A percentile compares a stretch with the other conserved stretches of the same genome.
Conservation (phyloP, 164 flowering plant species). For the Platanus orientalis region DNA sequence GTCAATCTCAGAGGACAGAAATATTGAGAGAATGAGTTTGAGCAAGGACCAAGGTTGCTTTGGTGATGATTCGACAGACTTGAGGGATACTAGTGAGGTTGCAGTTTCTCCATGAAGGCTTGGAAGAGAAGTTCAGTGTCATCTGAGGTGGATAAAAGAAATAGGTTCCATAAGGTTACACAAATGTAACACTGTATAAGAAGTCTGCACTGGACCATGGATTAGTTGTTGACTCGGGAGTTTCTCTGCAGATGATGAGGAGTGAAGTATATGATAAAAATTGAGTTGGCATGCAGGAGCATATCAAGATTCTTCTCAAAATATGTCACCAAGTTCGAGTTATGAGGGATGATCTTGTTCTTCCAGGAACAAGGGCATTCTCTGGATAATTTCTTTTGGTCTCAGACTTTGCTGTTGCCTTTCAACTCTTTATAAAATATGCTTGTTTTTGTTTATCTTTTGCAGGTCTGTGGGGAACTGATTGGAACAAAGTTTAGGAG, state of each 20-base stretch:
- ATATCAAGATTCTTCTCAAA: conserved; percentile 4
- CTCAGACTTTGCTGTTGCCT: conserved; percentile 18
- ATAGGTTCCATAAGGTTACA: not conserved
- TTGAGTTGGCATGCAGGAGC: conserved; percentile 9
- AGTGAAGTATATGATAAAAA: conserved; percentile 5
- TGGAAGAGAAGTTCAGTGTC: conserved; percentile 6
- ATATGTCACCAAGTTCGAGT: conserved; percentile 6
- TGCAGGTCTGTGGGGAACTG: conserved; percentile 46
- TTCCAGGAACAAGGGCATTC: conserved; percentile 7
- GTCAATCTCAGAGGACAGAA: conserved; percentile 7
- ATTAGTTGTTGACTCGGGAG: conserved; percentile 6
- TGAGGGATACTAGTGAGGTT: not conserved
- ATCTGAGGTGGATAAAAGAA: conserved; percentile 4
- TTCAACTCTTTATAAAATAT: conserved; percentile 20
- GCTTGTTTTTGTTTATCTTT: conserved; percentile 31
- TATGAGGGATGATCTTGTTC: conserved; percentile 9
- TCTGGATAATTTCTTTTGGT: conserved; percentile 27
- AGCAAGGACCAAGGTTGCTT: conserved; percentile 3
- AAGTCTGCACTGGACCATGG: conserved; percentile 9
- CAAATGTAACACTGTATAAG: conserved; percentile 3
- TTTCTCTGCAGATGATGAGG: conserved; percentile 15
- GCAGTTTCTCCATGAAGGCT: not conserved
- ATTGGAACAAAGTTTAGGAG: conserved; percentile 19
- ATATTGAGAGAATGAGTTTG: conserved; percentile 3
- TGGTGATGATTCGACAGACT: not conserved